These are phyloP conservation scores for Eremothecium sinecaudum DNA, from an alignment of 1,139 yeast genomes.

Conservation along the genomic window DNA sequence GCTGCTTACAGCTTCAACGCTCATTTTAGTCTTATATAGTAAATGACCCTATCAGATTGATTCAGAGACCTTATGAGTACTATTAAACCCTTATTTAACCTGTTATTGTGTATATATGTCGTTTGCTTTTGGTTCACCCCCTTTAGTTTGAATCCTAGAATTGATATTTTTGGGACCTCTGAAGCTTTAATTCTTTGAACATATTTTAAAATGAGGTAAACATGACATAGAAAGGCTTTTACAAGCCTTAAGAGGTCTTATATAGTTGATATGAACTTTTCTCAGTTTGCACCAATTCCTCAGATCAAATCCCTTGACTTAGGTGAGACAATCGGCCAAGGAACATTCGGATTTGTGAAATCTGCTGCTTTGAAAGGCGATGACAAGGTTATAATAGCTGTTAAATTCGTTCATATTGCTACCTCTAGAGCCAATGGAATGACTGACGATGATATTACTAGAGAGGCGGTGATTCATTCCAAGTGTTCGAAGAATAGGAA, in stretches of 20 bases:
- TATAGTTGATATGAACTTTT: slow-evolving; percentile 15
- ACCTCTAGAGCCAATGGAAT: slow-evolving; percentile 39
- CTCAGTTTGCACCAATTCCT: slow-evolving; percentile 32
- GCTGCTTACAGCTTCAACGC: no score
- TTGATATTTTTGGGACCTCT: neutral
- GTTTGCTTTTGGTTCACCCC: no score
- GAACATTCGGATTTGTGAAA: slow-evolving; percentile 39
- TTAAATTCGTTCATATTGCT: slow-evolving; percentile 46
- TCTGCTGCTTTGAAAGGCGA: slow-evolving; percentile 28
- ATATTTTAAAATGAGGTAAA: no score
- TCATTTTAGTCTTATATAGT: no score
- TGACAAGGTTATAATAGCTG: slow-evolving; percentile 37
- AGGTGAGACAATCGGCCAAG: slow-evolving; percentile 39
- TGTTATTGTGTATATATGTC: no score
- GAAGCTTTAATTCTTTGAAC: no score
- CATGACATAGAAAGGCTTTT: no score
- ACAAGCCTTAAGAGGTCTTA: no score
- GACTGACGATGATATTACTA: slow-evolving; percentile 38
- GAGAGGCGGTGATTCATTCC: slow-evolving; percentile 47
- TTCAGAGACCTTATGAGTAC: no score
- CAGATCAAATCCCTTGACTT: slow-evolving; percentile 31
- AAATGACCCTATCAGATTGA: no score
- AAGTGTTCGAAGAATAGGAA: slow-evolving; percentile 50
- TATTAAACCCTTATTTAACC: no score
- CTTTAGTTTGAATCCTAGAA: no score